These are phyloP conservation scores for Penicillium sp. DNA, from an alignment of 2,329 filamentous ascomycete species.

Conservation along the genomic window DNA sequence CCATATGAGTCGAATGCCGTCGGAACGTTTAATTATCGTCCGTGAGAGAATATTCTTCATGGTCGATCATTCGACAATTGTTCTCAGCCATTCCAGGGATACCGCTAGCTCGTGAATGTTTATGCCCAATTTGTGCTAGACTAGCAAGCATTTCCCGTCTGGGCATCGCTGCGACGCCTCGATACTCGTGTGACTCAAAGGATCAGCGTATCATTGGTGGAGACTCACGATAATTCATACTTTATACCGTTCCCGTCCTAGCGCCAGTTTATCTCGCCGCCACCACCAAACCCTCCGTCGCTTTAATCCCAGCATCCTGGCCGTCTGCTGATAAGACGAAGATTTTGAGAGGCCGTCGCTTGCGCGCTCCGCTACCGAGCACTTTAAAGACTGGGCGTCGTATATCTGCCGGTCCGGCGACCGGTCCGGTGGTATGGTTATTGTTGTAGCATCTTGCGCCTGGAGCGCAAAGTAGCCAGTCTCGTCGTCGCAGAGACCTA, in stretches of 20 bases:
- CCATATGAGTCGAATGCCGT: no score
- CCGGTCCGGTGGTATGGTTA: slow-evolving; percentile 14
- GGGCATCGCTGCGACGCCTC: background rate
- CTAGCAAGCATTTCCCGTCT: background rate
- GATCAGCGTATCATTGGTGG: background rate
- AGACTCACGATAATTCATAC: background rate
- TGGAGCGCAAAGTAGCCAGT: background rate
- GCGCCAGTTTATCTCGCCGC: background rate
- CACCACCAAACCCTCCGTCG: background rate
- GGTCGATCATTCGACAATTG: no score
- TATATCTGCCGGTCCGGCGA: slow-evolving; percentile 4
- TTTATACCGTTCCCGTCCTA: background rate
- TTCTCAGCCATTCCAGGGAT: background rate
- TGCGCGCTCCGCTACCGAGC: background rate
- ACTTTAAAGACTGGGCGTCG: slow-evolving; percentile 1
- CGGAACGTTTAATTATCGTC: no score
- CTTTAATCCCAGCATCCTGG: slow-evolving; percentile 4
- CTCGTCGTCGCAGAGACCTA: background rate
- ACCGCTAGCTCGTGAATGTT: background rate
- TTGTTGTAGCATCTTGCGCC: background rate
- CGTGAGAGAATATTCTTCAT: no score
- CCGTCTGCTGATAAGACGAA: slow-evolving; percentile 9
- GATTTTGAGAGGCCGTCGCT: background rate
- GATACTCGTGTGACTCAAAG: background rate
- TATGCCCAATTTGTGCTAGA: background rate